Conservation (phyloP, 1,284 basidiomycete genomes). For the Wolfiporia cocos region DNA sequence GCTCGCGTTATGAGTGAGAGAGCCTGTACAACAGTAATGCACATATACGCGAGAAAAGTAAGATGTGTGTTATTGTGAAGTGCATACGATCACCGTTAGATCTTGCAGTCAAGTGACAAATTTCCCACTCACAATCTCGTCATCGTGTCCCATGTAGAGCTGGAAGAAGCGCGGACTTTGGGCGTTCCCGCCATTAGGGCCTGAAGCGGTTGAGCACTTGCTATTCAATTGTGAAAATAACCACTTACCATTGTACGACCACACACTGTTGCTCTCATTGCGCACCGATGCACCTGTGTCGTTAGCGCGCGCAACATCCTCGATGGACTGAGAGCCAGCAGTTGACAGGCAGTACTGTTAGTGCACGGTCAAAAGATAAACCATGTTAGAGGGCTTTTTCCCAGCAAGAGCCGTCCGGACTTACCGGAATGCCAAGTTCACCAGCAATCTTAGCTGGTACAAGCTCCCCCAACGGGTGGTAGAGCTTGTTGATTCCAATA, state of each 20-base stretch:
- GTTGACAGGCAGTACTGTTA: constrained; percentile 49
- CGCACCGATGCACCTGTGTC: constrained; percentile 30
- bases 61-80: too few species aligned
- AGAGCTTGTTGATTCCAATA: constrained; percentile 56
- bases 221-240: not conserved
- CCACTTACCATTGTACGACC: constrained; percentile 23
- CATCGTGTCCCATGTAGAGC: constrained; percentile 55
- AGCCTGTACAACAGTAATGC: too few species aligned
- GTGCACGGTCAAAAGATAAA: too few species aligned
- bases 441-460: constrained; percentile 49
- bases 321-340: constrained; percentile 46
- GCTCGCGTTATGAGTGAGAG: constrained; percentile 41
- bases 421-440: constrained; percentile 45
- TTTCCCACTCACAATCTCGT: constrained; percentile 34
- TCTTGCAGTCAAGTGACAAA: not conserved
- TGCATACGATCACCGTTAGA: not conserved
- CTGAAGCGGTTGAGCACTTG: constrained; percentile 7
- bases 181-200: constrained; percentile 30
- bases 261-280: constrained; percentile 35
- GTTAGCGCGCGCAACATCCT: constrained; percentile 46
- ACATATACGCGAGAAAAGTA: too few species aligned
- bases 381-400: too few species aligned
- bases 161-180: constrained; percentile 51
- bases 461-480: constrained; percentile 44
- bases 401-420: constrained; percentile 5